Evolutionary conservation across 768 basidiomycete species (phyloP).

Genomic region (Podaxis mareebaensis): DNA sequence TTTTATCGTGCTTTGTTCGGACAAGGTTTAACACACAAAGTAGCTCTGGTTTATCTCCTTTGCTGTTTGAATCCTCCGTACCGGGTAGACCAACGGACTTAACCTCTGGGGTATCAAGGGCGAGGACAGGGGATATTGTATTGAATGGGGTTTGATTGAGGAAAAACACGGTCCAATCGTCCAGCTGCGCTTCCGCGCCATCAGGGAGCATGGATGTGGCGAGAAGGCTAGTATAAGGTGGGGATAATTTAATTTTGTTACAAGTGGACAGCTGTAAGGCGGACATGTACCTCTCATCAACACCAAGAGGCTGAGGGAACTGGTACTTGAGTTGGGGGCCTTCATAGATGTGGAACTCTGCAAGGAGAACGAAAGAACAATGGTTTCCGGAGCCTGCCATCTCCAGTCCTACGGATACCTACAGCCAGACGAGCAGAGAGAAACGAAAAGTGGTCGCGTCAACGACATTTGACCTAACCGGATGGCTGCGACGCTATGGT

Average conservation of each 20-base stretch:
- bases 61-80: slow-evolving; percentile 27
- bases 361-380: slow-evolving; percentile 91
- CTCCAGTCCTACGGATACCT: not conserved
- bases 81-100: slow-evolving; percentile 37
- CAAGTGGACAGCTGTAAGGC: not conserved
- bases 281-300: slow-evolving; percentile 79
- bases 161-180: slow-evolving; percentile 99
- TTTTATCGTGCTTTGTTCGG: slow-evolving; percentile 88
- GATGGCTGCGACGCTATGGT: too few species aligned
- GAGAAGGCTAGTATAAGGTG: slow-evolving; percentile 58
- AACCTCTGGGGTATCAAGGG: slow-evolving; percentile 59
- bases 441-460: not conserved
- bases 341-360: slow-evolving; percentile 98
- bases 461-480: not conserved
- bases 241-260: slow-evolving; percentile 14
- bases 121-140: slow-evolving; percentile 79
- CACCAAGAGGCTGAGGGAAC: slow-evolving; percentile 92
- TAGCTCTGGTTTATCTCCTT: slow-evolving; percentile 48
- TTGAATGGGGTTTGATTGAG: slow-evolving; percentile 93
- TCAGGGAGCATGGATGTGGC: slow-evolving; percentile 99
- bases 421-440: not conserved
- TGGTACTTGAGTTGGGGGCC: slow-evolving; percentile 95
- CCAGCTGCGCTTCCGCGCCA: slow-evolving; percentile 90
- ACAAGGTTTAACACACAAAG: slow-evolving; percentile 91
- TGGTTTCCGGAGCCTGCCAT: slow-evolving; percentile 72